Base-by-base conservation (phyloP, 306 rosid genomes). In the Morella rubra region DNA sequence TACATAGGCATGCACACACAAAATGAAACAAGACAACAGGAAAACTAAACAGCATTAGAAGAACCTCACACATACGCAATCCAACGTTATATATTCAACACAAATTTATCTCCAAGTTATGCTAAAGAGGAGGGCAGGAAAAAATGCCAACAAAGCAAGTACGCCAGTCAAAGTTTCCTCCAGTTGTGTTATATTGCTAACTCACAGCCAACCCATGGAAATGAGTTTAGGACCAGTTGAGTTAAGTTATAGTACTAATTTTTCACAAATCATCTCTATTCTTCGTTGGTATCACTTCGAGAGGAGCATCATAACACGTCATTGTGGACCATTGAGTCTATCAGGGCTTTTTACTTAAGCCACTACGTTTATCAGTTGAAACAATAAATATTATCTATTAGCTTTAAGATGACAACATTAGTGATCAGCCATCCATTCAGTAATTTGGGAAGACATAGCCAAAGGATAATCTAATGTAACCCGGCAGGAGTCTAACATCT, bases 401-500 rank as follows among this genome's bases (percentile, higher is more conserved):
- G 37, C 37, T 32, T 32, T 32, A 32, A 32, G 37, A 32, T 32
- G 37, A 32, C 6, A 66, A 64, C 1, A 42, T 44, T n/a, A 18
- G 50, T 42, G 20, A 8, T 65, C 14, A 8, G 15, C 7, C 47
- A 18, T 65, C 27, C 15, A 65, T 9, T 18, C 71, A 41, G 22
- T 7, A 65, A 18, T 3, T 5, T 60, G 67, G 41, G 47, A 40
- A 5, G 9, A 24, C 46, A 51, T 5, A 32, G 37, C 37, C 37
- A 32, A 32, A 32, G 37, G 37, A 32, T 32, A 32, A 32, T 32
- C 3, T 32, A 32, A 32, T 3, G 3, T 32, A 32, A 32, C 71
- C 49, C 60, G 8, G 2, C 45, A 72, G 45, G 32, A 52, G 41
- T 59, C 20, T 42, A 60, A 54, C 50, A 72, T 46, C 90, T 86